These are phyloP conservation scores for Candida glaebosa DNA, from an alignment of 805 yeast species.

Conservation along the genomic window DNA sequence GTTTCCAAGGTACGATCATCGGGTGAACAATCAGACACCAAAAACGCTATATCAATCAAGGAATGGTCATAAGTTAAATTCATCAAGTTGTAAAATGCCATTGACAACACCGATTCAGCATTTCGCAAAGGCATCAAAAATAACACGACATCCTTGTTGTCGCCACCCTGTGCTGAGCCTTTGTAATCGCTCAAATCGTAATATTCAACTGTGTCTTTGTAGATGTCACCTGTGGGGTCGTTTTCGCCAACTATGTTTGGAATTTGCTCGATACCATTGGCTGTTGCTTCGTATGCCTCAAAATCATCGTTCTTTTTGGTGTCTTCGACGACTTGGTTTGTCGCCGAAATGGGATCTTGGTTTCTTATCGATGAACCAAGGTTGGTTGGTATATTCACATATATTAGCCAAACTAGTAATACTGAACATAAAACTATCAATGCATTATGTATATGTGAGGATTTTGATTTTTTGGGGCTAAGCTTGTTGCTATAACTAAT, in stretches of 20 bases:
- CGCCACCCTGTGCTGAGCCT: slow-evolving; percentile 50
- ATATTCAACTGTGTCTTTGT: slow-evolving; percentile 49
- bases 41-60: slow-evolving; percentile 73
- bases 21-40: slow-evolving; percentile 77
- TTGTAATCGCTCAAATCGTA: slow-evolving; percentile 59
- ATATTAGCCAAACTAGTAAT: slow-evolving; percentile 2
- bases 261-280: not conserved
- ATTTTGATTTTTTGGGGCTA: slow-evolving; percentile 1
- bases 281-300: slow-evolving; percentile 3
- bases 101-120: slow-evolving; percentile 71
- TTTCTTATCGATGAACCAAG: not conserved
- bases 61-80: slow-evolving; percentile 81
- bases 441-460: not conserved
- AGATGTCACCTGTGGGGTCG: slow-evolving; percentile 22
- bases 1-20: slow-evolving; percentile 64
- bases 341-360: not conserved
- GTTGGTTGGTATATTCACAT: not conserved
- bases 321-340: slow-evolving; percentile 2
- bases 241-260: slow-evolving; percentile 7
- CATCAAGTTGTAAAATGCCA: slow-evolving; percentile 84
- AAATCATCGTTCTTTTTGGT: not conserved
- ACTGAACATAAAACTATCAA: not conserved
- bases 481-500: slow-evolving; percentile 4
- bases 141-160: slow-evolving; percentile 59
- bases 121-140: slow-evolving; percentile 75